Evolutionary conservation across 345 rosid genomes (phyloP).

Genomic region (Aurinia saxatilis): DNA sequence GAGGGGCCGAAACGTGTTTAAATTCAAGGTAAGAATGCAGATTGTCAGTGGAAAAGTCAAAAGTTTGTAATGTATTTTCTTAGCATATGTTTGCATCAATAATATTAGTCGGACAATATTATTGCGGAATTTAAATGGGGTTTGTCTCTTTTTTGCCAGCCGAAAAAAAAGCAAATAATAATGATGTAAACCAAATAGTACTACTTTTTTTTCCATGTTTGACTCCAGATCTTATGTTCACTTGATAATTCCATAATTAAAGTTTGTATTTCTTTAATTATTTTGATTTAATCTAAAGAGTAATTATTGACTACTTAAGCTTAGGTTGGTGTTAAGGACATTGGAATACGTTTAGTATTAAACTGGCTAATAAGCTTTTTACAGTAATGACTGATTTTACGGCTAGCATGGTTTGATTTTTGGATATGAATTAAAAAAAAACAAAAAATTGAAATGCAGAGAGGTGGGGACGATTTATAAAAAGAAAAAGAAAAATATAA

Average conservation of each 20-base stretch:
- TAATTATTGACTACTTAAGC: not conserved
- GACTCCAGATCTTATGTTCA: conserved; percentile 1
- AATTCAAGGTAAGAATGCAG: not conserved
- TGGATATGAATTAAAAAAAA: not conserved
- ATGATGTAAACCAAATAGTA: conserved; percentile 13
- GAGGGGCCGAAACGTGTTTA: not conserved
- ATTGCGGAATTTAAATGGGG: conserved; percentile 5
- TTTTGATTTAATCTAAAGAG: not conserved
- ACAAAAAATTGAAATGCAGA: not conserved
- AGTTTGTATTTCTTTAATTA: too few species aligned
- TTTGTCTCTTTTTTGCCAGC: conserved; percentile 18
- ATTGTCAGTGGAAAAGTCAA: not conserved
- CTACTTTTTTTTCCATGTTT: conserved; percentile 16
- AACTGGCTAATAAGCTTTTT: too few species aligned
- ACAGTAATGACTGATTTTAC: not conserved
- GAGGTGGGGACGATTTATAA: conserved; percentile 20
- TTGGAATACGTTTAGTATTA: not conserved
- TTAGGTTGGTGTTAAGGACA: not conserved
- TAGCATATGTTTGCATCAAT: not conserved
- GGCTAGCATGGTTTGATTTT: not conserved
- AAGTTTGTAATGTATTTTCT: not conserved
- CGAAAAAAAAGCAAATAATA: not conserved
- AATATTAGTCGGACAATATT: conserved; percentile 3
- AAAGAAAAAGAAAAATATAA: conserved; percentile 7
- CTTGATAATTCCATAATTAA: not conserved